Base-by-base conservation (phyloP, 768 basidiomycete species). In the Peribolospora kevripleyi region DNA sequence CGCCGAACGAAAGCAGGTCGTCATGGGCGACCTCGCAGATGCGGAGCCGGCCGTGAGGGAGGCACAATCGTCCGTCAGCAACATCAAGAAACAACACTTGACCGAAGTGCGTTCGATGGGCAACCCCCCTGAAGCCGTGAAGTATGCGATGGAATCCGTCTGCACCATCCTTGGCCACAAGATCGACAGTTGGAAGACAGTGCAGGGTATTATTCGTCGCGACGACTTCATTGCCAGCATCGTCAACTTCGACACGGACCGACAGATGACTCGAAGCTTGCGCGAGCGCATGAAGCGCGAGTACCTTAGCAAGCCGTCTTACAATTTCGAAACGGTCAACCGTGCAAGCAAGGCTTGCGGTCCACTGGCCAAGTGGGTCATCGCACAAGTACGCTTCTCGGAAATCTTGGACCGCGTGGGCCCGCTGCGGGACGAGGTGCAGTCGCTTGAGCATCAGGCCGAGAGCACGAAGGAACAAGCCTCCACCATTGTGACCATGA, bases 51-150 rank as follows among this genome's bases (percentile, higher is more conserved):
- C 93, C 25, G 93, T 98, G 40, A 67, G 84, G 25, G 90, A 97
- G 10, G 93, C 93, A 25, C 82, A 93, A 64, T 70, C 84, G 3
- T 93, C 93, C n/a, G 93, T 98, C 63, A 84, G 82, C 61, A 91
- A 81, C 66, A 97, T 98, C 73, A 93, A 85, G 69, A 79, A 79
- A 61, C 84, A 87, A 64, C 90, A 97, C 63, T 70, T 98, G 46
- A 84, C 90, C 64, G 93, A 98, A 76, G 93, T 97, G 46, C 78
- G 93, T 62, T 77, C 85, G 7, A 95, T 98, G 90, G 84, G 87
- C 48, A 95, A 95, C 64, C 93, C 93, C 49, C 93, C 93, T 0
- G 93, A 97, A 66, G 82, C 85, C 4, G 90, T 97, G 61, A 97
- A 97, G 67, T 69, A 91, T 48, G 86, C 93, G 11, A 97, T 97